These are phyloP conservation scores for Leptomonas pyrrhocoris DNA, from an alignment of 208 protist species.

Conservation along the genomic window DNA sequence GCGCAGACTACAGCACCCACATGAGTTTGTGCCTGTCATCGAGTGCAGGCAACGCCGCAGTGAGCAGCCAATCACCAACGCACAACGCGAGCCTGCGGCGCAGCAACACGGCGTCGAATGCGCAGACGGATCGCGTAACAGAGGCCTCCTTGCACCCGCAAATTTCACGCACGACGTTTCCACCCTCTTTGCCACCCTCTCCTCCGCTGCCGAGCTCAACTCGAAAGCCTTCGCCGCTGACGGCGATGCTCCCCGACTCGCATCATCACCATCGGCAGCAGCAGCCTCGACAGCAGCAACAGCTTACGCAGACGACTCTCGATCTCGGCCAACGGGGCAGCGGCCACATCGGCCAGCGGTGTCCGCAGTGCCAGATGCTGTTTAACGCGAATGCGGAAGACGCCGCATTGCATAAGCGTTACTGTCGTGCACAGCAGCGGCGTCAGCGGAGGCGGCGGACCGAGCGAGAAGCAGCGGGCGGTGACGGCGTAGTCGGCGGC, in stretches of 20 bases:
- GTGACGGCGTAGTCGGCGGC: neutral
- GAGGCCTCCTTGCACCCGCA: no score
- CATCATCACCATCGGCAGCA: neutral
- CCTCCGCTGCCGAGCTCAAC: no score
- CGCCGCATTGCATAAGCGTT: slow-evolving; percentile 47
- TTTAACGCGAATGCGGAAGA: slow-evolving; percentile 58
- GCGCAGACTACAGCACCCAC: neutral
- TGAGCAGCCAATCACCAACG: no score
- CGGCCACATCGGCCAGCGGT: slow-evolving; percentile 32
- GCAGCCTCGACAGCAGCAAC: neutral
- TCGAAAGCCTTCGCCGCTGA: no score
- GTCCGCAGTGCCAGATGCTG: slow-evolving; percentile 66
- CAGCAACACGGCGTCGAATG: no score
- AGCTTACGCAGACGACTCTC: slow-evolving; percentile 61
- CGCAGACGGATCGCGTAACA: no score
- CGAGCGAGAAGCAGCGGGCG: neutral
- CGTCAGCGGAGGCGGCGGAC: neutral
- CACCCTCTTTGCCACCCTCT: no score
- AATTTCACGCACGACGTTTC: no score
- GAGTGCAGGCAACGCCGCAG: neutral
- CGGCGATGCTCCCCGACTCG: neutral
- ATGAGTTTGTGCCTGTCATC: neutral
- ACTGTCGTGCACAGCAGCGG: slow-evolving; percentile 30
- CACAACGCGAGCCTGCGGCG: no score
- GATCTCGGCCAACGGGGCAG: slow-evolving; percentile 71